Percentiles rank a stretch among this genome's conserved stretches.
Evolutionary conservation across 2,329 filamentous ascomycete genomes (phyloP).

Genomic region (Microsporum ferrugineum): DNA sequence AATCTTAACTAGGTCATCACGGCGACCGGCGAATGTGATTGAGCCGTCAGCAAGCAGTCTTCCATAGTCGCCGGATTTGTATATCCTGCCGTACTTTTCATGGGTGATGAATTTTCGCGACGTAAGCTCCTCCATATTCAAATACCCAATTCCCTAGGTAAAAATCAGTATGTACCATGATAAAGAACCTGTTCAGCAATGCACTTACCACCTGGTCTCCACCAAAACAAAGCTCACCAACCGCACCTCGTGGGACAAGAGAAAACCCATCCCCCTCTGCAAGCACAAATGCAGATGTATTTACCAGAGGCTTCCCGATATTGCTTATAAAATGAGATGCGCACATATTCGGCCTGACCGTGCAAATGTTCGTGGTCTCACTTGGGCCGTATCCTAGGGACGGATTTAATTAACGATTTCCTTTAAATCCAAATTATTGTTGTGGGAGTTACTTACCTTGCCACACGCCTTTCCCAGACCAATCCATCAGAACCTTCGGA

Average conservation of each 20-base stretch:
- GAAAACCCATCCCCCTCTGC: slow-evolving; percentile 34
- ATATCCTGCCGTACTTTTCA: slow-evolving; percentile 57
- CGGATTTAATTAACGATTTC: neutral
- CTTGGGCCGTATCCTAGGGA: slow-evolving; percentile 61
- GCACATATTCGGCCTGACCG: slow-evolving; percentile 52
- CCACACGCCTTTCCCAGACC: slow-evolving; percentile 57
- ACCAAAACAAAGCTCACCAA: slow-evolving; percentile 79
- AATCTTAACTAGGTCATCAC: slow-evolving; percentile 72
- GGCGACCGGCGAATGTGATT: slow-evolving; percentile 58
- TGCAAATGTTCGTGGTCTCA: slow-evolving; percentile 82
- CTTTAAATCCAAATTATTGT: neutral
- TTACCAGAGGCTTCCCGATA: slow-evolving; percentile 62
- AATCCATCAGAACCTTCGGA: slow-evolving; percentile 55
- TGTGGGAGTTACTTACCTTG: slow-evolving; percentile 42
- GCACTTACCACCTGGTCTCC: slow-evolving; percentile 60
- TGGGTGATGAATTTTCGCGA: slow-evolving; percentile 58
- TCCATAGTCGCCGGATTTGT: slow-evolving; percentile 72
- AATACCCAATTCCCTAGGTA: slow-evolving; percentile 50
- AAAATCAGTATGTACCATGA: slow-evolving; percentile 8
- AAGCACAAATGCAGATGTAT: slow-evolving; percentile 63
- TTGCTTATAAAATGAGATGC: slow-evolving; percentile 54
- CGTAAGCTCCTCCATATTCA: slow-evolving; percentile 54
- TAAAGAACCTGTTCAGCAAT: neutral
- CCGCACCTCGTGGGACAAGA: slow-evolving; percentile 55
- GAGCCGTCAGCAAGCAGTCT: slow-evolving; percentile 66